Evolutionary conservation across 768 basidiomycete genomes (phyloP).

Genomic region (Leccinum imitatum): DNA sequence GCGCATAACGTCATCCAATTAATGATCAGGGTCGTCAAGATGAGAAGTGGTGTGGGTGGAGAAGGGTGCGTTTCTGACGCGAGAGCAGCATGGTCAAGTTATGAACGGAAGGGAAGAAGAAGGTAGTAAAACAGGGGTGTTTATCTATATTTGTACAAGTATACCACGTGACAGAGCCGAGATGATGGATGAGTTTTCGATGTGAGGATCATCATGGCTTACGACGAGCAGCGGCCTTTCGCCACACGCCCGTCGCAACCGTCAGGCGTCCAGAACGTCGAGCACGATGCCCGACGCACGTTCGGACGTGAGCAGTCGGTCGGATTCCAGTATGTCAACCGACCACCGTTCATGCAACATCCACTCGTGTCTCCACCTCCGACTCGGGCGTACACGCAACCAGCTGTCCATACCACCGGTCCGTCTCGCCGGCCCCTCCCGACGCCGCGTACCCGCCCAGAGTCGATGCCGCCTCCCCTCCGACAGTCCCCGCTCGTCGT

Average conservation of each 20-base stretch:
- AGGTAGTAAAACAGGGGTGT: not conserved
- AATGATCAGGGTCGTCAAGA: constrained; percentile 75
- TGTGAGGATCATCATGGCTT: constrained; percentile 17
- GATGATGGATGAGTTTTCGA: constrained; percentile 10
- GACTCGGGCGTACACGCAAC: constrained; percentile 4
- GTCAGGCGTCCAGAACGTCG: constrained; percentile 16
- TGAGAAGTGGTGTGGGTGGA: constrained; percentile 40
- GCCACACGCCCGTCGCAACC: constrained; percentile 6
- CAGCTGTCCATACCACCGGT: constrained; percentile 16
- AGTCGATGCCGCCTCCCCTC: constrained; percentile 22
- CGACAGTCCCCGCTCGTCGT: constrained; percentile 24
- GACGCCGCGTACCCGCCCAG: constrained; percentile 28
- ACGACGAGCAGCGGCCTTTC: constrained; percentile 23
- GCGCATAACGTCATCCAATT: constrained; percentile 90
- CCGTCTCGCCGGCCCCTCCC: constrained; percentile 31
- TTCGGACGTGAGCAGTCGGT: constrained; percentile 12
- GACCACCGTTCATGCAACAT: constrained; percentile 7
- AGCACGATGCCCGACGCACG: constrained; percentile 5
- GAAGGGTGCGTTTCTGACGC: constrained; percentile 4
- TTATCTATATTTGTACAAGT: not conserved
- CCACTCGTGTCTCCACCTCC: constrained; percentile 11
- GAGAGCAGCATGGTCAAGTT: constrained; percentile 61
- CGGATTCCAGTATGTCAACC: constrained; percentile 22
- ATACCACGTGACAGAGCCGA: not conserved
- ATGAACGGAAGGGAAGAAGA: constrained; percentile 35